phyloP scores from a whole-genome alignment of 352 stramenopile species.

The Blastocystis sp. region DNA sequence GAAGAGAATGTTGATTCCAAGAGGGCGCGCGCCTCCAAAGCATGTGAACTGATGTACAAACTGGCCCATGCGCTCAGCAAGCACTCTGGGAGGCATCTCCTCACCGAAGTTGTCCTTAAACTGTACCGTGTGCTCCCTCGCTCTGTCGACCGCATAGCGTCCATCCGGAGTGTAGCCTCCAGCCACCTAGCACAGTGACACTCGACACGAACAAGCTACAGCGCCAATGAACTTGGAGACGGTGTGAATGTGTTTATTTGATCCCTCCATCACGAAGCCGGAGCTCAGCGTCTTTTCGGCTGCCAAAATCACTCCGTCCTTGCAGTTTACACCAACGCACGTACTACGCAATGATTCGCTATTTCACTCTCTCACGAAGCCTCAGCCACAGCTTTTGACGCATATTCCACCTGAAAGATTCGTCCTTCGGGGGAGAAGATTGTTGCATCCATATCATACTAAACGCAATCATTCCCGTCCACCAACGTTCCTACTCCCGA shows the following conservation, averaged over 20 bases:
- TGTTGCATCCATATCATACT: constrained; percentile 71
- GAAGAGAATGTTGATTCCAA: constrained; percentile 64
- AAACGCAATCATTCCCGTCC: constrained; percentile 4
- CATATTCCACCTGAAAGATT: constrained; percentile 70
- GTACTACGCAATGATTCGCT: constrained; percentile 35
- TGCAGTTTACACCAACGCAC: constrained; percentile 68
- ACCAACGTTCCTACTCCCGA: constrained; percentile 51
- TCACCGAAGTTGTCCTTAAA: constrained; percentile 69
- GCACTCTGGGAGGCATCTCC: constrained; percentile 58
- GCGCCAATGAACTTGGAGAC: constrained; percentile 64
- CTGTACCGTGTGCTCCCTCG: constrained; percentile 55
- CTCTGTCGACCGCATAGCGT: constrained; percentile 44
- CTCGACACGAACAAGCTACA: constrained; percentile 1
- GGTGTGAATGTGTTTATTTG: constrained; percentile 67
- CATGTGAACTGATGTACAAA: constrained; percentile 70
- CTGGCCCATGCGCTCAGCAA: constrained; percentile 62
- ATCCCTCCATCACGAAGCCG: constrained; percentile 68
- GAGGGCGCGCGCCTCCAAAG: constrained; percentile 47
- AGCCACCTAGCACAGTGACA: constrained; percentile 23
- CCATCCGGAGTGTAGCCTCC: constrained; percentile 67
- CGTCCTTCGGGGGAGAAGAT: constrained; percentile 69
- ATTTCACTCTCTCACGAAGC: background rate
- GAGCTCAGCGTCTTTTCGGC: constrained; percentile 66
- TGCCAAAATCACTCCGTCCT: constrained; percentile 63
- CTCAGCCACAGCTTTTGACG: constrained; percentile 67